Percentiles rank a stretch among this genome's conserved stretches.
Conservation (phyloP, 148 eudicot genomes). For the Nyssa sinensis region DNA sequence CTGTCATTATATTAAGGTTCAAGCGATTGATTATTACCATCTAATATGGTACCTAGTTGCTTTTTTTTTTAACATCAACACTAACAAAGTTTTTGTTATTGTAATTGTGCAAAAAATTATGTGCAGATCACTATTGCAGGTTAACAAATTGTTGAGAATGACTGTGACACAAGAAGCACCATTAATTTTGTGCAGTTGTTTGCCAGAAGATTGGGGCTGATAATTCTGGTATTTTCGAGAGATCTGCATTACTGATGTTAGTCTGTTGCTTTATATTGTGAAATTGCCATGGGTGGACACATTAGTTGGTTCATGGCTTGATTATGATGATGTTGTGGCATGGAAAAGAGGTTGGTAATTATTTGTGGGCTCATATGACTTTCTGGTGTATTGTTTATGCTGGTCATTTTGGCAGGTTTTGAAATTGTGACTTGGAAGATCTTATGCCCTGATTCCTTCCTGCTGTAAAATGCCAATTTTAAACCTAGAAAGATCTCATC, state of each 20-base stretch:
- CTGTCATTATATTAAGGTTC: neutral
- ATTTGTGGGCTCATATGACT: neutral
- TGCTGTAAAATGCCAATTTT: neutral
- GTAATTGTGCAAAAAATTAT: too few species aligned
- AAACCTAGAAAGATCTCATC: neutral
- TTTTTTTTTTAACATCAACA: neutral
- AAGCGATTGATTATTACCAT: neutral
- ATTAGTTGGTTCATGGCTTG: neutral
- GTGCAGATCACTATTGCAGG: too few species aligned
- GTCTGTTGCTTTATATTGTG: neutral
- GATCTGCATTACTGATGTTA: too few species aligned
- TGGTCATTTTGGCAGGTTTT: neutral
- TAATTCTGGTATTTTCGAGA: neutral
- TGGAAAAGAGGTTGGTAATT: neutral
- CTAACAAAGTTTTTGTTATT: too few species aligned
- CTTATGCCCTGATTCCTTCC: too few species aligned
- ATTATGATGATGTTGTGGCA: neutral
- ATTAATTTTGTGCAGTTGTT: too few species aligned
- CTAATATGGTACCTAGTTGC: neutral
- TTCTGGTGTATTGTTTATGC: neutral
- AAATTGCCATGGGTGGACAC: too few species aligned
- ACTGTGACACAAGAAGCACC: too few species aligned
- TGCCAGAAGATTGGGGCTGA: too few species aligned
- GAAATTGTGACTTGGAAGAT: neutral
- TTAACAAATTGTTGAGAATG: neutral